Evolutionary conservation across 805 yeast species (phyloP).

Genomic region (Pichia kluyveri): DNA sequence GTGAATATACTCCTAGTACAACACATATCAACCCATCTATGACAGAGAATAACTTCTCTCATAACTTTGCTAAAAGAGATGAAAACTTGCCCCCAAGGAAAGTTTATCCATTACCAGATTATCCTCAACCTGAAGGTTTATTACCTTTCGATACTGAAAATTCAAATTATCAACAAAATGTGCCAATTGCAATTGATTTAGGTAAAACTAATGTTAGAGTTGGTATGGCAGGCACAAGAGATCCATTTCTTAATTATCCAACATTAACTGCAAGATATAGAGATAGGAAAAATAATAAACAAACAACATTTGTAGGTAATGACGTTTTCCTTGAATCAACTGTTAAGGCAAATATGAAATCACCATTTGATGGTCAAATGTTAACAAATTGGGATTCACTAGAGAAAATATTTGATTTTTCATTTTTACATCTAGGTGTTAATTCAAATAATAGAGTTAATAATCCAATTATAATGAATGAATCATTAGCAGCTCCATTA

Average conservation of each 20-base stretch:
- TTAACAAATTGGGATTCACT: slow-evolving; percentile 89
- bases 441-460: slow-evolving; percentile 39
- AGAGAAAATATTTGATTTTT: slow-evolving; percentile 76
- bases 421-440: slow-evolving; percentile 73
- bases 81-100: slow-evolving; percentile 33
- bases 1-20: too few species aligned
- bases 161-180: slow-evolving; percentile 36
- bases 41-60: slow-evolving; percentile 3
- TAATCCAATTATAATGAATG: slow-evolving; percentile 77
- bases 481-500: slow-evolving; percentile 61
- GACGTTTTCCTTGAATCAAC: slow-evolving; percentile 69
- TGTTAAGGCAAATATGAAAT: slow-evolving; percentile 55
- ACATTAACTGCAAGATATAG: slow-evolving; percentile 63
- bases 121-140: slow-evolving; percentile 26
- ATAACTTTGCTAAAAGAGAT: slow-evolving; percentile 12
- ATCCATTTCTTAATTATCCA: slow-evolving; percentile 62
- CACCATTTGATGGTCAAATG: slow-evolving; percentile 83
- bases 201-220: slow-evolving; percentile 57
- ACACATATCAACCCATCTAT: not conserved
- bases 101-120: slow-evolving; percentile 35
- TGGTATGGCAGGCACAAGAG: slow-evolving; percentile 40
- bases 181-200: slow-evolving; percentile 84
- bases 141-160: slow-evolving; percentile 35
- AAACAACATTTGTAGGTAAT: slow-evolving; percentile 71
- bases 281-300: slow-evolving; percentile 59